Conservation (phyloP, 2,329 filamentous ascomycete genomes). For the Myriosclerotinia duriaeana region DNA sequence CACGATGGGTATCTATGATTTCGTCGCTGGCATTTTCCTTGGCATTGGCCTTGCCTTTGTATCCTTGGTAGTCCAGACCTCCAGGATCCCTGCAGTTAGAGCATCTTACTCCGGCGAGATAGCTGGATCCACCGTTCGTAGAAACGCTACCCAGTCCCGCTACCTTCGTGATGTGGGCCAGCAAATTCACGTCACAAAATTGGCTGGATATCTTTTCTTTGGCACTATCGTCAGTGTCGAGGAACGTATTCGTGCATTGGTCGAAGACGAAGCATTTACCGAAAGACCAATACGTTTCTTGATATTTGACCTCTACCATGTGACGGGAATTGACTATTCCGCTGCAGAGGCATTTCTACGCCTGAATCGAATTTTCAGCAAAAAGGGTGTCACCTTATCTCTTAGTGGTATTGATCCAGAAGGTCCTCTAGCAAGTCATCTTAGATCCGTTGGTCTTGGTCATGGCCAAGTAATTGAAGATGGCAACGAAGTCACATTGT, state of each 20-base stretch:
- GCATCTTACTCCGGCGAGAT: conserved; percentile 88
- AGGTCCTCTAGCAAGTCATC: conserved; percentile 71
- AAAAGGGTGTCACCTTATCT: conserved; percentile 75
- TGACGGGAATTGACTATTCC: conserved; percentile 92
- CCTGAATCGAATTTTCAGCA: conserved; percentile 78
- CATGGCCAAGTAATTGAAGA: conserved; percentile 47
- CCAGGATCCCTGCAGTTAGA: conserved; percentile 82
- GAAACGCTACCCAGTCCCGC: conserved; percentile 83
- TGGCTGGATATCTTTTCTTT: conserved; percentile 96
- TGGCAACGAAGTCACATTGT: conserved; percentile 72
- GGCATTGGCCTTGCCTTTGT: conserved; percentile 90
- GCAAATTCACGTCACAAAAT: conserved; percentile 88
- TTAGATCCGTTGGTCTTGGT: conserved; percentile 81
- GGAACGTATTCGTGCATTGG: conserved; percentile 75
- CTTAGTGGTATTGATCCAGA: conserved; percentile 79
- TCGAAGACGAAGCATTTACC: conserved; percentile 78
- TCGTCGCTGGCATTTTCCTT: conserved; percentile 88
- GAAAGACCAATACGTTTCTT: conserved; percentile 82
- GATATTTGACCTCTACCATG: conserved; percentile 83
- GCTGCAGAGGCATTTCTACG: conserved; percentile 93
- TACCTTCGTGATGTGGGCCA: conserved; percentile 82
- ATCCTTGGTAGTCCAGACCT: conserved; percentile 88
- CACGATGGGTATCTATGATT: conserved; percentile 96
- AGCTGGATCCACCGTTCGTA: conserved; percentile 86
- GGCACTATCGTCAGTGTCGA: conserved; percentile 96